These are phyloP conservation scores for Harringtonia lauricola DNA, from an alignment of 2,329 filamentous ascomycete genomes.

Conservation along the genomic window DNA sequence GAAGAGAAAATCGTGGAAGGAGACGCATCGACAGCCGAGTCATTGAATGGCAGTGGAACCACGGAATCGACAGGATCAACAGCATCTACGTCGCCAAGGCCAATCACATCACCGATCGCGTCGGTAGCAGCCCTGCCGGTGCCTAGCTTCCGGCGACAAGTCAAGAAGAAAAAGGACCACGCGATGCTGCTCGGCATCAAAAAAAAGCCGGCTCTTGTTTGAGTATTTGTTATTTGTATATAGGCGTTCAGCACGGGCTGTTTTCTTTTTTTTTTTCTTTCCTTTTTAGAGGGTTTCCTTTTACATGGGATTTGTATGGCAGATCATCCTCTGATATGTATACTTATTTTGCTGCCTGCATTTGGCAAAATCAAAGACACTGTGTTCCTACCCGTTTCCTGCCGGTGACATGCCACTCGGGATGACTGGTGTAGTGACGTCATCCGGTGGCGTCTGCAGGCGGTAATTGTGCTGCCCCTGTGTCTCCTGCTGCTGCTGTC, in stretches of 20 bases:
- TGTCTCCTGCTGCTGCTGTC: not conserved
- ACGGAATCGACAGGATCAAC: not conserved
- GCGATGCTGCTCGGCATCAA: constrained; percentile 72
- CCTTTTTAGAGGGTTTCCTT: no score
- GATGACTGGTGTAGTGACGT: no score
- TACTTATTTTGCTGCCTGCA: no score
- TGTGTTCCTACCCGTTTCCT: no score
- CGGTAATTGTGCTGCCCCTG: constrained; percentile 9
- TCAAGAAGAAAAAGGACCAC: constrained; percentile 83
- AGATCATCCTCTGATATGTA: no score
- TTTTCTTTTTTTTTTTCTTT: no score
- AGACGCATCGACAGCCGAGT: not conserved
- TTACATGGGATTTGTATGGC: no score
- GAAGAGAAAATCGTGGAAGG: constrained; percentile 16
- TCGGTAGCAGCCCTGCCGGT: constrained; percentile 27
- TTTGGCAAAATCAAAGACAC: no score
- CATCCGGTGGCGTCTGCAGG: not conserved
- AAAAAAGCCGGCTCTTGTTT: constrained; percentile 59
- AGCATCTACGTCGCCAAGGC: constrained; percentile 16
- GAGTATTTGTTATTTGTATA: no score
- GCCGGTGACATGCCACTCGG: no score
- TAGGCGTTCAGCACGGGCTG: no score
- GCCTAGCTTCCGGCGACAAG: constrained; percentile 61
- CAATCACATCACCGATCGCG: constrained; percentile 19
- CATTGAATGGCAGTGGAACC: not conserved